Evolutionary conservation across 202 grass and related monocot genomes (phyloP).

Genomic region (Schoenoplectus tabernaemontani): DNA sequence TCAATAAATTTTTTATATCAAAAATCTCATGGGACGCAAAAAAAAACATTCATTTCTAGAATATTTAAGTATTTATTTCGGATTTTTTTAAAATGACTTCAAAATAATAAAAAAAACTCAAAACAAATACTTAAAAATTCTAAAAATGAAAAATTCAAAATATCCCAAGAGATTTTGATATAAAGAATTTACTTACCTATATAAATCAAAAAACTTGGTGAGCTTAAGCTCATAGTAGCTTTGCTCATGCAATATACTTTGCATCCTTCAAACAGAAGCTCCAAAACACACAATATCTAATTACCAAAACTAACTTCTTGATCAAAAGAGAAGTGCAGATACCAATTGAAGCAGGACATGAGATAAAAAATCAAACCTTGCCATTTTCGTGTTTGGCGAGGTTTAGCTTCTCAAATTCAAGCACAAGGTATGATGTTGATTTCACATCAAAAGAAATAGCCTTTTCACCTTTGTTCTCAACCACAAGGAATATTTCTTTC

Average conservation of each 20-base stretch:
- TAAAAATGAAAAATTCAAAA: too few relatives aligned
- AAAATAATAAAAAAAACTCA: too few relatives aligned
- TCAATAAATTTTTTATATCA: too few relatives aligned
- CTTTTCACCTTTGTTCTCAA: conserved; percentile 43
- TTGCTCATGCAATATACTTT: not conserved
- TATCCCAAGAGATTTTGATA: too few relatives aligned
- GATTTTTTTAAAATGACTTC: too few relatives aligned
- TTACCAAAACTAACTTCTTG: not conserved
- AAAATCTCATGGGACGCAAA: too few relatives aligned
- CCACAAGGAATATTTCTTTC: conserved; percentile 32
- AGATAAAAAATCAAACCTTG: conserved; percentile 34
- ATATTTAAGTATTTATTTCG: too few relatives aligned
- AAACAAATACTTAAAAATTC: too few relatives aligned
- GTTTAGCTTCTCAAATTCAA: not conserved
- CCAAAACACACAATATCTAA: not conserved
- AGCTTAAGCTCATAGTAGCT: too few relatives aligned
- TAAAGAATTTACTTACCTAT: too few relatives aligned
- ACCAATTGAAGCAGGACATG: not conserved
- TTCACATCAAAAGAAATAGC: conserved; percentile 28
- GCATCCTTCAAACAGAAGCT: not conserved
- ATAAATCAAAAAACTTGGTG: too few relatives aligned
- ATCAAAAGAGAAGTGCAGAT: not conserved
- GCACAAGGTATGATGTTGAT: conserved; percentile 20
- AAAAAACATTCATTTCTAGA: too few relatives aligned
- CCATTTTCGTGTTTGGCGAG: conserved; percentile 19